Conservation (phyloP, 2,329 filamentous ascomycete species). For the Pseudogymnoascus sp. region DNA sequence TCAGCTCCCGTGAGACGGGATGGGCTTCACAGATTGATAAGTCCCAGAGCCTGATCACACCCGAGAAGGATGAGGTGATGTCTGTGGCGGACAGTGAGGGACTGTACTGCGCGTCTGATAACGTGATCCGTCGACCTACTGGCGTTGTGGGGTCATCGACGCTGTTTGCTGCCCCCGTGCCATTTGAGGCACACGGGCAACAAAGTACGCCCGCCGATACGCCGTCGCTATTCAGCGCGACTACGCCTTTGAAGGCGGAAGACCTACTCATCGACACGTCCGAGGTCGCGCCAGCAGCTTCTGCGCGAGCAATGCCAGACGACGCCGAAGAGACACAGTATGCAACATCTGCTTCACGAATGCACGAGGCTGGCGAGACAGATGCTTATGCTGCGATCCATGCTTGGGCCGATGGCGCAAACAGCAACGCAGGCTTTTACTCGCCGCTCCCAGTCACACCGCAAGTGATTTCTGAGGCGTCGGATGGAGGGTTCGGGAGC, state of each 20-base stretch:
- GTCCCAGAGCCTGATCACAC: constrained; percentile 37
- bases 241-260: neutral
- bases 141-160: constrained; percentile 11
- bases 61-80: constrained; percentile 37
- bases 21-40: constrained; percentile 33
- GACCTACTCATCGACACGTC: constrained; percentile 25
- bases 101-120: constrained; percentile 52
- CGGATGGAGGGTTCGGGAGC: constrained; percentile 41
- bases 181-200: neutral
- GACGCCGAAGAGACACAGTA: constrained; percentile 39
- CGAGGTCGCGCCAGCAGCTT: neutral
- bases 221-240: constrained; percentile 21
- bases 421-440: constrained; percentile 43
- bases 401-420: constrained; percentile 49
- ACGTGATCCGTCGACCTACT: constrained; percentile 20
- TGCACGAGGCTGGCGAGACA: constrained; percentile 35
- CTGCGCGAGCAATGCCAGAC: constrained; percentile 6
- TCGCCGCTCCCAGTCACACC: constrained; percentile 48
- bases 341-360: constrained; percentile 43
- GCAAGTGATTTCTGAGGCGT: constrained; percentile 22
- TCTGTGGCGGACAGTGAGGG: constrained; percentile 34
- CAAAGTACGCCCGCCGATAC: constrained; percentile 24
- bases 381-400: constrained; percentile 54
- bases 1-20: constrained; percentile 23
- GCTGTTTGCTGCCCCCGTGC: constrained; percentile 9